phyloP scores from a whole-genome alignment of 2,329 filamentous ascomycete genomes.

The Talaromyces sp. region DNA sequence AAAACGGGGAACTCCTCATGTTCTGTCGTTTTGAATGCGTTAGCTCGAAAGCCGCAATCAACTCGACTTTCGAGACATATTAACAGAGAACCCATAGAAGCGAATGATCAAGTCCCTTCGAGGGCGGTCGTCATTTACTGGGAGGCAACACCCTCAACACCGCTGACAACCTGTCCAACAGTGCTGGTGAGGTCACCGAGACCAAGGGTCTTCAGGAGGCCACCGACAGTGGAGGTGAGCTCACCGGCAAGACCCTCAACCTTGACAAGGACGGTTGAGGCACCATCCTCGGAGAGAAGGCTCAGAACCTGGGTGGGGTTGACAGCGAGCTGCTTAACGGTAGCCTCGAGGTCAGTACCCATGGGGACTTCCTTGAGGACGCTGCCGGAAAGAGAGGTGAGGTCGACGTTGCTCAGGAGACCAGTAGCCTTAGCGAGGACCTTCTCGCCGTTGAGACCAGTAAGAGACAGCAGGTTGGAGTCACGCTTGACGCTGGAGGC shows the following conservation, averaged over 20 bases:
- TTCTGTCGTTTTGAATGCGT: constrained; percentile 17
- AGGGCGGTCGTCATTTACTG: constrained; percentile 18
- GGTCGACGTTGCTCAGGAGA: constrained; percentile 16
- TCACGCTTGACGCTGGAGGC: constrained; percentile 1
- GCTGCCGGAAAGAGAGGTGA: constrained; percentile 18
- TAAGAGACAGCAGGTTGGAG: constrained; percentile 17
- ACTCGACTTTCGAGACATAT: constrained; percentile 15
- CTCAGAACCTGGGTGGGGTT: constrained; percentile 19
- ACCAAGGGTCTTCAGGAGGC: constrained; percentile 21
- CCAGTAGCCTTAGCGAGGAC: constrained; percentile 16
- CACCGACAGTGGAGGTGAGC: constrained; percentile 11
- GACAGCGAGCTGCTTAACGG: constrained; percentile 14
- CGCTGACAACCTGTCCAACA: constrained; percentile 18
- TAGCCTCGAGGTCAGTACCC: constrained; percentile 12
- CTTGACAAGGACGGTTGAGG: constrained; percentile 21
- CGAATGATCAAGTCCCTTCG: constrained; percentile 22
- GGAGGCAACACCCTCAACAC: constrained; percentile 1
- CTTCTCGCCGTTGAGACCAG: constrained; percentile 13
- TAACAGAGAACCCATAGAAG: constrained; percentile 22
- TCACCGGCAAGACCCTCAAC: constrained; percentile 13
- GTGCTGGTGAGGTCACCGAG: constrained; percentile 14
- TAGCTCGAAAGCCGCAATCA: constrained; percentile 11
- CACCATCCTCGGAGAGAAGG: constrained; percentile 15
- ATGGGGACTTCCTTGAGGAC: constrained; percentile 17
- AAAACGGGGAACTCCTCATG: constrained; percentile 22